These are phyloP conservation scores for Fusarium sp. DNA, from an alignment of 2,329 filamentous ascomycete species.

Conservation along the genomic window DNA sequence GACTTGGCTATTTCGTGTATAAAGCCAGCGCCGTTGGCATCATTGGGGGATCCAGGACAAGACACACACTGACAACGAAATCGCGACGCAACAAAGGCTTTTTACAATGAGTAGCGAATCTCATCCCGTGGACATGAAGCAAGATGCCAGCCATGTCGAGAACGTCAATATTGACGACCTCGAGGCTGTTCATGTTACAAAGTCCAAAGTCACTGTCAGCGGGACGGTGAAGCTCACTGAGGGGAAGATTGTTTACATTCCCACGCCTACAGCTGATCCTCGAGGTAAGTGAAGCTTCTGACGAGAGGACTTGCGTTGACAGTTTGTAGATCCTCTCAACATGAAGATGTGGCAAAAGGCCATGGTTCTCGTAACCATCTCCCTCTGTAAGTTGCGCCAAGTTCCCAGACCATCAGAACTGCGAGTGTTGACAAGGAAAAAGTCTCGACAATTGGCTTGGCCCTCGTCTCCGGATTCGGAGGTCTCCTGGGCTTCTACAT, in stretches of 20 bases:
- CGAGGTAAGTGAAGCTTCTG: neutral
- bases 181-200: slow-evolving; percentile 29
- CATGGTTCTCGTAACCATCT: slow-evolving; percentile 33
- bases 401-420: neutral
- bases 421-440: neutral
- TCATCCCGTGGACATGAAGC: slow-evolving; percentile 32
- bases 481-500: slow-evolving; percentile 29
- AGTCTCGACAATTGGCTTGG: slow-evolving; percentile 24
- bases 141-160: slow-evolving; percentile 35
- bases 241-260: slow-evolving; percentile 33
- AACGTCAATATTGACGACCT: slow-evolving; percentile 33
- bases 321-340: slow-evolving; percentile 33
- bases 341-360: slow-evolving; percentile 42
- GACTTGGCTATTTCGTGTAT: neutral
- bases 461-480: slow-evolving; percentile 22
- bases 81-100: neutral
- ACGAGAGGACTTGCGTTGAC: neutral
- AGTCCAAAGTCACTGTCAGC: slow-evolving; percentile 34
- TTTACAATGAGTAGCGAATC: neutral
- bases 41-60: neutral
- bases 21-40: neutral
- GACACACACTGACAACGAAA: neutral
- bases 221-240: slow-evolving; percentile 37
- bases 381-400: slow-evolving; percentile 17
- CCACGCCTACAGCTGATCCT: slow-evolving; percentile 36